Percentiles rank a stretch among this genome's conserved stretches.
Conservation (phyloP, 2,329 filamentous ascomycete genomes). For the Thelonectria discophora region DNA sequence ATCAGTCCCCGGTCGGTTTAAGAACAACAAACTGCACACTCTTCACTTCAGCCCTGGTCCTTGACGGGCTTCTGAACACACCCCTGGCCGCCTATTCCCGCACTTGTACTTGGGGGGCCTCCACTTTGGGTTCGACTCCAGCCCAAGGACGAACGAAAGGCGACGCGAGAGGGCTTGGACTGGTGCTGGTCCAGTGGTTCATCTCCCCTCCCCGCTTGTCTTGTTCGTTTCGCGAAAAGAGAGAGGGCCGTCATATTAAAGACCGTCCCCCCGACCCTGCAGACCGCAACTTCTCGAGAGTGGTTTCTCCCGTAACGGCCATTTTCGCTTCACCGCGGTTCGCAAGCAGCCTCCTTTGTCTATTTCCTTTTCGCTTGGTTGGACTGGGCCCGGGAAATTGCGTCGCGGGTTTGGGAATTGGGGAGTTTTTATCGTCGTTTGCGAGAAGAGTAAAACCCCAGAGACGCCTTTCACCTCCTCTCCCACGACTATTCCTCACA, state of each 20-base stretch:
- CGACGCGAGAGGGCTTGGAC: background rate
- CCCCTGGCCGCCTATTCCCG: slow-evolving; percentile 22
- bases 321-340: slow-evolving; percentile 36
- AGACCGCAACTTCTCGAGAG: slow-evolving; percentile 41
- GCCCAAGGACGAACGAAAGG: slow-evolving; percentile 8
- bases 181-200: no score
- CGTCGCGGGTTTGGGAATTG: slow-evolving; percentile 30
- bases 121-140: slow-evolving; percentile 16
- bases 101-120: slow-evolving; percentile 13
- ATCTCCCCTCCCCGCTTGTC: background rate
- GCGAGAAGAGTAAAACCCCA: background rate
- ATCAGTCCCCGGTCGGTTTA: slow-evolving; percentile 26
- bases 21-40: slow-evolving; percentile 11
- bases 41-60: background rate
- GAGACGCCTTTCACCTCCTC: background rate
- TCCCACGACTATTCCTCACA: background rate
- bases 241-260: slow-evolving; percentile 20
- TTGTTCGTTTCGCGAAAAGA: background rate
- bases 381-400: slow-evolving; percentile 37
- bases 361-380: slow-evolving; percentile 29
- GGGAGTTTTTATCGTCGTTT: slow-evolving; percentile 25
- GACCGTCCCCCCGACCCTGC: slow-evolving; percentile 22
- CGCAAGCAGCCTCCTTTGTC: background rate
- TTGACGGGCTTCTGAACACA: slow-evolving; percentile 6
- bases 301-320: slow-evolving; percentile 32